These are phyloP conservation scores for Phycomyces nitens DNA, from an alignment of 192 early-diverging fungal species.

Conservation along the genomic window DNA sequence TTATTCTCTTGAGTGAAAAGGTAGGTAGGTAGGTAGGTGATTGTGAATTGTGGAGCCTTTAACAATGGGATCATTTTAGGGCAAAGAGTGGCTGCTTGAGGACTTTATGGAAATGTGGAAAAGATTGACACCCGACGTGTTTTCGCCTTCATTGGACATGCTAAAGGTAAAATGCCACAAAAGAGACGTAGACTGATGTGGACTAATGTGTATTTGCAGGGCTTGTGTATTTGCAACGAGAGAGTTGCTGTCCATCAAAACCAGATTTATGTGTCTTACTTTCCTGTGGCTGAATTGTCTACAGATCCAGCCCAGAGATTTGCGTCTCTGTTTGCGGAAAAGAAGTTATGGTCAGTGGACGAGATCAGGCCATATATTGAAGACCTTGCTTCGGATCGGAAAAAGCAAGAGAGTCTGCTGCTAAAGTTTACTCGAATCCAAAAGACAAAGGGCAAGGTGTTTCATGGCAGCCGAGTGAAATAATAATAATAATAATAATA, in stretches of 20 bases:
- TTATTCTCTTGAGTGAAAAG: constrained; percentile 1
- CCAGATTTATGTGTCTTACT: constrained; percentile 36
- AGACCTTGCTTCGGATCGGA: constrained; percentile 44
- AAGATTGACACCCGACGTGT: constrained; percentile 30
- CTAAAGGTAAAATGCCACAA: constrained; percentile 27
- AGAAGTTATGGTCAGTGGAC: constrained; percentile 39
- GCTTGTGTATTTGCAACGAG: constrained; percentile 12
- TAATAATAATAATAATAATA: constrained; percentile 10
- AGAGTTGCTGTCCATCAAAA: constrained; percentile 8
- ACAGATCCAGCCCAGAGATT: constrained; percentile 40
- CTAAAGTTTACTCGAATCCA: constrained; percentile 47
- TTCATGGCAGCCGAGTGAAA: constrained; percentile 47
- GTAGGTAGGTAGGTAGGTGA: no score
- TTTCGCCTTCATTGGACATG: constrained; percentile 26
- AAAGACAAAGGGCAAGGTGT: constrained; percentile 28
- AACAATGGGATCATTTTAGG: no score
- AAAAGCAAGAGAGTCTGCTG: constrained; percentile 42
- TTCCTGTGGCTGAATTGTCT: constrained; percentile 38
- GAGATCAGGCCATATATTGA: constrained; percentile 45
- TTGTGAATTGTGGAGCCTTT: no score
- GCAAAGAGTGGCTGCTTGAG: constrained; percentile 36
- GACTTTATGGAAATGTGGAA: constrained; percentile 44
- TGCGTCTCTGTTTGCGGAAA: constrained; percentile 39
- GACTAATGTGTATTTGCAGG: no score
- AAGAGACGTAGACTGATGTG: no score